Evolutionary conservation across 345 rosid genomes (phyloP).

Genomic region (Lepidium didymum): DNA sequence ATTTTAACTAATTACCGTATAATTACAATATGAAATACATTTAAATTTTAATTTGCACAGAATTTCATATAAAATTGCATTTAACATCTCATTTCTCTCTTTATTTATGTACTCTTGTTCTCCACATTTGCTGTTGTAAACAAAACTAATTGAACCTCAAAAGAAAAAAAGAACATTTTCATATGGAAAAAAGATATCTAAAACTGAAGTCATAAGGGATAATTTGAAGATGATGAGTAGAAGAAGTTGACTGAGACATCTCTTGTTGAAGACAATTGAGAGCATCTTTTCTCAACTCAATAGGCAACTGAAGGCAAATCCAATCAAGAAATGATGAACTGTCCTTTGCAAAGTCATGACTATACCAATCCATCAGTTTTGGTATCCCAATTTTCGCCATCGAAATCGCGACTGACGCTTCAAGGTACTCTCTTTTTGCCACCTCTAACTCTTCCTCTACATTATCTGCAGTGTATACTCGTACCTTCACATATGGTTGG

Average conservation of each 20-base stretch:
- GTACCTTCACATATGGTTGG: constrained; percentile 41
- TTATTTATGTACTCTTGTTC: not conserved
- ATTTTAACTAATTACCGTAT: too few relatives aligned
- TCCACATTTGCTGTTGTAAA: not conserved
- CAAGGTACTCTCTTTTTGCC: constrained; percentile 70
- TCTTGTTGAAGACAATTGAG: constrained; percentile 56
- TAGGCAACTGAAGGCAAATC: constrained; percentile 83
- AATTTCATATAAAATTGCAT: too few relatives aligned
- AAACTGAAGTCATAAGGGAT: constrained; percentile 68
- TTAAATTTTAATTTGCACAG: too few relatives aligned
- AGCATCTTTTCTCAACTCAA: constrained; percentile 62
- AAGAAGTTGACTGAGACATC: constrained; percentile 35
- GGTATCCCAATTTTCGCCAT: constrained; percentile 50
- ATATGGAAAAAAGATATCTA: constrained; percentile 56
- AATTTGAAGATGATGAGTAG: constrained; percentile 48
- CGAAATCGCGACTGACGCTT: constrained; percentile 68
- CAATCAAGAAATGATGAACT: constrained; percentile 71
- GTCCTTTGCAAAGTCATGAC: constrained; percentile 82
- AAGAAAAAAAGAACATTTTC: not conserved
- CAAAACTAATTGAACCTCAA: not conserved
- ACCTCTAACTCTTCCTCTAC: constrained; percentile 61
- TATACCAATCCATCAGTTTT: constrained; percentile 73
- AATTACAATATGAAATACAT: too few relatives aligned
- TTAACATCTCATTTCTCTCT: not conserved
- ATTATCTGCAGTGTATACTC: constrained; percentile 56